Evolutionary conservation across 192 early-diverging fungal genomes (phyloP).

Genomic region (Umbelopsis ramanniana): DNA sequence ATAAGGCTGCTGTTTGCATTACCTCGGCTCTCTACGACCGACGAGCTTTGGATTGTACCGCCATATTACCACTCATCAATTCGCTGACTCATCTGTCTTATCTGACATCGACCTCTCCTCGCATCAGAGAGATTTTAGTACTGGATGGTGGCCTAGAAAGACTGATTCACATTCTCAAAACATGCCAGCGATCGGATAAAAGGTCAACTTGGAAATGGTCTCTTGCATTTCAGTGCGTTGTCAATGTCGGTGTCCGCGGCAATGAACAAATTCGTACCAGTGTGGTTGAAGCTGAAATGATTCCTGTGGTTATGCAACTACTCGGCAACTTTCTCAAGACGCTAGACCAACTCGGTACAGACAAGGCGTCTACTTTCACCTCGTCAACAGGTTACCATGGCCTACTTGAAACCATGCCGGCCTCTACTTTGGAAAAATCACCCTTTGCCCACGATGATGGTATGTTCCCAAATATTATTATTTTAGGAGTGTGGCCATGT

Average conservation of each 20-base stretch:
- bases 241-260: constrained; percentile 86
- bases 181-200: constrained; percentile 50
- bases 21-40: constrained; percentile 89
- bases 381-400: neutral
- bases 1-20: constrained; percentile 81
- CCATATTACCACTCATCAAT: constrained; percentile 84
- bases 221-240: constrained; percentile 81
- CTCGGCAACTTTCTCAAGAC: constrained; percentile 67
- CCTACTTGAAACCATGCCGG: constrained; percentile 6
- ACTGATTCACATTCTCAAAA: constrained; percentile 76
- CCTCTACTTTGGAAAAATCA: constrained; percentile 15
- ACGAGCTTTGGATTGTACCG: constrained; percentile 88
- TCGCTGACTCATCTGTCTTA: constrained; percentile 91
- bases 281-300: constrained; percentile 85
- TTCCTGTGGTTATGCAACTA: constrained; percentile 80
- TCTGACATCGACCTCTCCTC: constrained; percentile 79
- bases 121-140: constrained; percentile 80
- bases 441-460: constrained; percentile 24
- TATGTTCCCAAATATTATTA: constrained; percentile 24
- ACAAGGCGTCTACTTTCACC: neutral
- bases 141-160: constrained; percentile 90
- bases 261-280: constrained; percentile 78
- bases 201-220: constrained; percentile 82
- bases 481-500: constrained; percentile 20
- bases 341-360: constrained; percentile 39